Percentiles rank a stretch among this genome's conserved stretches.
Evolutionary conservation across 352 stramenopile genomes (phyloP).

Genomic region (Globisporangium cylindrosporum): DNA sequence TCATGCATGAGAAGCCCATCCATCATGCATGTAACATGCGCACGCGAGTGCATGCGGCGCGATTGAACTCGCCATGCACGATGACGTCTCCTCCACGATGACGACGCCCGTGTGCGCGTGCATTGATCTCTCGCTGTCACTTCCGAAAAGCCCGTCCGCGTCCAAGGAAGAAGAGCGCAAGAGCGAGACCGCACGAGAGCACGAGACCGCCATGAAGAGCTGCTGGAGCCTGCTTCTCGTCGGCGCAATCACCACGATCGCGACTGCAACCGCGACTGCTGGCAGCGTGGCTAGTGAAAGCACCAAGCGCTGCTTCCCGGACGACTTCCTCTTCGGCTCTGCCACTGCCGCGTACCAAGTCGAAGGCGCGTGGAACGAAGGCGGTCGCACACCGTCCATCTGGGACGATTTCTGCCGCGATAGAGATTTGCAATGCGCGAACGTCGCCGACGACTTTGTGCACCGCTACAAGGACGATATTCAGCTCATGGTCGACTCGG

Average conservation of each 20-base stretch:
- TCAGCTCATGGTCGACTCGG: constrained; percentile 91
- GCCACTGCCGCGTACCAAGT: constrained; percentile 93
- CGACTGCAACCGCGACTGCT: not conserved
- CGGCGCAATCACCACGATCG: not conserved
- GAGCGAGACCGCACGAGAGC: not conserved
- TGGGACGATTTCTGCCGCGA: constrained; percentile 92
- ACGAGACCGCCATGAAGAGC: not conserved
- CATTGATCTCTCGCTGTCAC: not conserved
- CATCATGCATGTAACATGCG: not conserved
- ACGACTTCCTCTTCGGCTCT: constrained; percentile 84
- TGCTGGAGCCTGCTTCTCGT: not conserved
- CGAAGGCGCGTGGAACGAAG: constrained; percentile 87
- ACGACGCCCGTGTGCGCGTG: not conserved
- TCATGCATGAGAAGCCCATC: not conserved
- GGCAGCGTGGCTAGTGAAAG: not conserved
- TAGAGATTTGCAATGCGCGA: constrained; percentile 71
- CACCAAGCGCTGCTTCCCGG: constrained; percentile 51
- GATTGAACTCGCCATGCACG: no score
- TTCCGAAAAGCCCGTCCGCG: not conserved
- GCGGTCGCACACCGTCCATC: constrained; percentile 78
- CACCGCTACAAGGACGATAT: constrained; percentile 90
- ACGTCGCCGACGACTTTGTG: constrained; percentile 94
- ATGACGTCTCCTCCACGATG: not conserved
- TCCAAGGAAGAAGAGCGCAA: not conserved
- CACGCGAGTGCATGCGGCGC: not conserved